Percentiles rank a stretch among this genome's conserved stretches.
These are phyloP conservation scores for Colletotrichum shisoi DNA, from an alignment of 2,329 filamentous ascomycete genomes.

Conservation along the genomic window DNA sequence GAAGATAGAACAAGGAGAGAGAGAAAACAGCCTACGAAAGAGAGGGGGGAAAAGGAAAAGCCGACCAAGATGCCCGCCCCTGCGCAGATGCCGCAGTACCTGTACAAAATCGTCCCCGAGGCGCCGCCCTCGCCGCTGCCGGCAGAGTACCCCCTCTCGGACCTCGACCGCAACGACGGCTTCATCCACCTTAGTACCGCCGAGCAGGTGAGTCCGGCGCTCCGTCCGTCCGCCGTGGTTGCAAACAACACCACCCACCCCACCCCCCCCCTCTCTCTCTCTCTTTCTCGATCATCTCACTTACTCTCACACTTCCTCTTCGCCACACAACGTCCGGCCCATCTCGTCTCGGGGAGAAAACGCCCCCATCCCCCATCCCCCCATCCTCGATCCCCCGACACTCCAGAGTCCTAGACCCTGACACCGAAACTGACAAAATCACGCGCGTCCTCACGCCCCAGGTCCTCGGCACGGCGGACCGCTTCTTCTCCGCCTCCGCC, in stretches of 20 bases:
- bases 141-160: conserved; percentile 63
- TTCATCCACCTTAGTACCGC: conserved; percentile 69
- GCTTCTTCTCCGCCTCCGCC: conserved; percentile 53
- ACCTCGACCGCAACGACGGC: conserved; percentile 66
- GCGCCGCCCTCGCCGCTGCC: conserved; percentile 64
- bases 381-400: background rate
- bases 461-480: conserved; percentile 56
- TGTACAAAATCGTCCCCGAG: conserved; percentile 69
- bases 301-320: no score
- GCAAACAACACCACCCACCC: no score
- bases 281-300: no score
- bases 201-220: conserved; percentile 55
- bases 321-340: no score
- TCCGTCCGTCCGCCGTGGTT: background rate
- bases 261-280: no score
- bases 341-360: no score
- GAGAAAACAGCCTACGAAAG: background rate
- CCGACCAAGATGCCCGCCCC: conserved; percentile 32
- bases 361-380: background rate
- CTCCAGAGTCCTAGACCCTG: no score
- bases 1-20: background rate
- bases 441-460: conserved; percentile 38
- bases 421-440: background rate
- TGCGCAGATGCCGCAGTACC: conserved; percentile 51
- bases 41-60: background rate